These are phyloP conservation scores for Eucommia ulmoides DNA, from an alignment of 257 asterid species.

Conservation along the genomic window DNA sequence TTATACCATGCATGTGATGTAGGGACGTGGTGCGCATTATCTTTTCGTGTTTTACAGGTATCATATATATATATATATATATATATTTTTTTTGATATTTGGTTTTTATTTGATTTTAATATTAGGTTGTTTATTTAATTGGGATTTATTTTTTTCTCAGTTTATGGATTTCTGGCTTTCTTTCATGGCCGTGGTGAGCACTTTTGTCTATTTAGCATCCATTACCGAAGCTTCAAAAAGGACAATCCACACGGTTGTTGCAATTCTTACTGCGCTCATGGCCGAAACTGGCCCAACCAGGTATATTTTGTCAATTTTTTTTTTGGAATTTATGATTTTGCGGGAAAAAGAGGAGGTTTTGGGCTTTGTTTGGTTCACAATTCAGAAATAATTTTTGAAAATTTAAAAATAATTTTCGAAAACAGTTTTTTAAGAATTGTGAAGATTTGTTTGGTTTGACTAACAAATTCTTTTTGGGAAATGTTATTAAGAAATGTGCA, in stretches of 20 bases:
- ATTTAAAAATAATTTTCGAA: too few species aligned
- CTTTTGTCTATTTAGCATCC: slow-evolving; percentile 67
- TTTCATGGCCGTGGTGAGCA: slow-evolving; percentile 94
- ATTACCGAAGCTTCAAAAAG: slow-evolving; percentile 69
- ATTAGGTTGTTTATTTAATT: slow-evolving; percentile 4
- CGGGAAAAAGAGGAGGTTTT: too few species aligned
- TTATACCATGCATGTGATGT: slow-evolving; percentile 93
- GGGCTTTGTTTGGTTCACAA: too few species aligned
- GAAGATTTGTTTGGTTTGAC: too few species aligned
- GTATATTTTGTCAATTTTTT: slow-evolving; percentile 33
- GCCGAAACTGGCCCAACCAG: slow-evolving; percentile 92
- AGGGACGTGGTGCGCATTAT: slow-evolving; percentile 85
- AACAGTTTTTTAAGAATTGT: too few species aligned
- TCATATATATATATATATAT: too few species aligned
- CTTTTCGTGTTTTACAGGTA: slow-evolving; percentile 83
- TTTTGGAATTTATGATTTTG: too few species aligned
- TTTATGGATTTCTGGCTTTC: slow-evolving; percentile 99
- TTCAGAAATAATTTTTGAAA: too few species aligned
- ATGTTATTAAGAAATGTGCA: too few species aligned
- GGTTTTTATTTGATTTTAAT: too few species aligned
- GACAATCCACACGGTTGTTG: slow-evolving; percentile 79
- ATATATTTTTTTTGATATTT: too few species aligned
- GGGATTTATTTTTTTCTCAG: slow-evolving; percentile 21
- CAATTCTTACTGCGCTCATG: slow-evolving; percentile 85
- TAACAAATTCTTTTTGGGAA: too few species aligned